A percentile compares a stretch with the other conserved stretches of the same genome.
Evolutionary conservation across 2,329 filamentous ascomycete genomes (phyloP).

Genomic region (Fusarium pseudonygamai): DNA sequence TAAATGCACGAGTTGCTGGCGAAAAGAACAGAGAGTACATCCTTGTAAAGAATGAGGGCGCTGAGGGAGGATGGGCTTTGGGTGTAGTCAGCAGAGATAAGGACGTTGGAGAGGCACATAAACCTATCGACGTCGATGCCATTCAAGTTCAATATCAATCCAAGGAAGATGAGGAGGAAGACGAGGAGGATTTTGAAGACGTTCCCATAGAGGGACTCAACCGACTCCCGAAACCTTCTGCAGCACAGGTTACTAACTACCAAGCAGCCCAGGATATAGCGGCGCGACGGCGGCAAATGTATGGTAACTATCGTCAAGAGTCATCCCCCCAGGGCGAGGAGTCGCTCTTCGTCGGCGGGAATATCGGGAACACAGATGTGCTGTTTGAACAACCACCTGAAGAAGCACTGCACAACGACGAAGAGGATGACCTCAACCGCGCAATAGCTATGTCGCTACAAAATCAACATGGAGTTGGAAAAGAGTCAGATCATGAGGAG

Average conservation of each 20-base stretch:
- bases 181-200: constrained; percentile 88
- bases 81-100: constrained; percentile 91
- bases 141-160: constrained; percentile 66
- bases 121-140: constrained; percentile 90
- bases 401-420: constrained; percentile 51
- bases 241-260: constrained; percentile 33
- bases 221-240: constrained; percentile 71
- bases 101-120: constrained; percentile 79
- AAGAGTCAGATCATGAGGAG: constrained; percentile 52
- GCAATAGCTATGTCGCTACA: constrained; percentile 89
- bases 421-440: constrained; percentile 72
- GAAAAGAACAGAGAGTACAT: constrained; percentile 96
- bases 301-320: constrained; percentile 31
- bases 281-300: constrained; percentile 43
- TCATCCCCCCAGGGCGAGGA: constrained; percentile 50
- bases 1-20: constrained; percentile 75
- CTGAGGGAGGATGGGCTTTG: constrained; percentile 94
- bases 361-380: constrained; percentile 37
- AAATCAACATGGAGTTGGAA: constrained; percentile 61
- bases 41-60: constrained; percentile 92
- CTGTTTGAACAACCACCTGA: constrained; percentile 47
- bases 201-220: constrained; percentile 92
- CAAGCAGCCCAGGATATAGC: constrained; percentile 42
- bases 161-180: constrained; percentile 70
- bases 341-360: constrained; percentile 58